These are phyloP conservation scores for Ganoderma boninense DNA, from an alignment of 1,284 basidiomycete species.

Conservation along the genomic window DNA sequence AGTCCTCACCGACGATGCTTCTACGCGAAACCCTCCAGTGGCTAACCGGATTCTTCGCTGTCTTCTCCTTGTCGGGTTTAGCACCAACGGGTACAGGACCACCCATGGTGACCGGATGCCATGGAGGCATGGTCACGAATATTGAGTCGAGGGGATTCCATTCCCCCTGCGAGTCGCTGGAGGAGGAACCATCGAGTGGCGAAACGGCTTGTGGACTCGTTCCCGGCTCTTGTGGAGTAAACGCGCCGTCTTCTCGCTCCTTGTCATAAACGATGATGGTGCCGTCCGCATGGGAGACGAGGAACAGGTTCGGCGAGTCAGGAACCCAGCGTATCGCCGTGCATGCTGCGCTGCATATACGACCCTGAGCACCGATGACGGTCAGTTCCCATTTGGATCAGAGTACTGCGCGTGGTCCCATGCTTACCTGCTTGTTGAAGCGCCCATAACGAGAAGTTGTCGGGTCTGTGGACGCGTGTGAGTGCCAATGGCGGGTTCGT, in stretches of 20 bases:
- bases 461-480: slow-evolving; percentile 63
- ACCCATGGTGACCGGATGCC: slow-evolving; percentile 71
- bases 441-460: slow-evolving; percentile 87
- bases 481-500: slow-evolving; percentile 6
- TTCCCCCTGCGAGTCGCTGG: slow-evolving; percentile 44
- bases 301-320: slow-evolving; percentile 82
- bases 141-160: slow-evolving; percentile 83
- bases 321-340: slow-evolving; percentile 92
- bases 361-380: slow-evolving; percentile 58
- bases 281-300: slow-evolving; percentile 92
- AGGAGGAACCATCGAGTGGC: slow-evolving; percentile 29
- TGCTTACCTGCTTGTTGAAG: slow-evolving; percentile 86
- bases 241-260: slow-evolving; percentile 86
- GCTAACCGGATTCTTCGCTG: slow-evolving; percentile 84
- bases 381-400: slow-evolving; percentile 25
- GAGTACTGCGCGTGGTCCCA: neutral
- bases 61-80: slow-evolving; percentile 70
- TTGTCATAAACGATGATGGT: slow-evolving; percentile 90
- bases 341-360: slow-evolving; percentile 82
- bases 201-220: slow-evolving; percentile 31
- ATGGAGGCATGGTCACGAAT: slow-evolving; percentile 83
- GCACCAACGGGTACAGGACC: slow-evolving; percentile 42
- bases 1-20: slow-evolving; percentile 72
- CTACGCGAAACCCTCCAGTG: slow-evolving; percentile 83
- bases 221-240: slow-evolving; percentile 66